Percentiles rank a stretch among this genome's conserved stretches.
These are phyloP conservation scores for Colletotrichum sp. DNA, from an alignment of 2,329 filamentous ascomycete genomes.

Conservation along the genomic window DNA sequence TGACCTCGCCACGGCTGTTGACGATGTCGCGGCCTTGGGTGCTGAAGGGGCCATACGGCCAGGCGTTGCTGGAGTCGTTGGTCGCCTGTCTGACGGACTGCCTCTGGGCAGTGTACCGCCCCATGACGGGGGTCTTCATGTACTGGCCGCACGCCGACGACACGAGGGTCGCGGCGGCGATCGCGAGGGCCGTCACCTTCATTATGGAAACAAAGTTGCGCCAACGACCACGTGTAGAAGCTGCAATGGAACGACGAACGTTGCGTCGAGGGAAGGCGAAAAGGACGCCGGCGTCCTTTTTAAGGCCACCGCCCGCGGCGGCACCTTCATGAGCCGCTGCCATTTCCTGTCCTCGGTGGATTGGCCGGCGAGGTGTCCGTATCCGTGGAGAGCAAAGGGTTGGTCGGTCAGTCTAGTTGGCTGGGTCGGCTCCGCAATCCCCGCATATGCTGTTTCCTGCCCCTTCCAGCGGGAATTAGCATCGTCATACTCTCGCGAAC, in stretches of 20 bases:
- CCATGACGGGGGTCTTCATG: neutral
- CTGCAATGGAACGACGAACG: neutral
- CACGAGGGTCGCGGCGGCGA: conserved; percentile 3
- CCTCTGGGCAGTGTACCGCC: neutral
- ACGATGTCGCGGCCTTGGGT: conserved; percentile 42
- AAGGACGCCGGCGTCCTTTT: neutral
- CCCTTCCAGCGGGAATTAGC: neutral
- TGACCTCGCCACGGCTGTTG: conserved; percentile 36
- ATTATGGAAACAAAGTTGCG: neutral
- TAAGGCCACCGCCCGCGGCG: neutral
- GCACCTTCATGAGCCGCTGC: neutral
- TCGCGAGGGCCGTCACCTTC: conserved; percentile 1
- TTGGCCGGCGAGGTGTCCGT: neutral
- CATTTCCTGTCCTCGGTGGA: neutral
- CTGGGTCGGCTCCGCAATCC: conserved; percentile 15
- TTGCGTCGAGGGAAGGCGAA: neutral
- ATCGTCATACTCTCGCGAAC: neutral
- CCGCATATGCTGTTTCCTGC: neutral
- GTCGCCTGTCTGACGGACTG: neutral
- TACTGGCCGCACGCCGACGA: conserved; percentile 15
- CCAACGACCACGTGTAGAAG: neutral
- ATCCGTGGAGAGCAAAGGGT: neutral
- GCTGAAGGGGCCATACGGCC: conserved; percentile 41
- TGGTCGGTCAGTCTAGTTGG: neutral
- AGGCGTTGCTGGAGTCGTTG: neutral